Conservation (phyloP, 164 flowering plant species). For the Litsea cubeba region DNA sequence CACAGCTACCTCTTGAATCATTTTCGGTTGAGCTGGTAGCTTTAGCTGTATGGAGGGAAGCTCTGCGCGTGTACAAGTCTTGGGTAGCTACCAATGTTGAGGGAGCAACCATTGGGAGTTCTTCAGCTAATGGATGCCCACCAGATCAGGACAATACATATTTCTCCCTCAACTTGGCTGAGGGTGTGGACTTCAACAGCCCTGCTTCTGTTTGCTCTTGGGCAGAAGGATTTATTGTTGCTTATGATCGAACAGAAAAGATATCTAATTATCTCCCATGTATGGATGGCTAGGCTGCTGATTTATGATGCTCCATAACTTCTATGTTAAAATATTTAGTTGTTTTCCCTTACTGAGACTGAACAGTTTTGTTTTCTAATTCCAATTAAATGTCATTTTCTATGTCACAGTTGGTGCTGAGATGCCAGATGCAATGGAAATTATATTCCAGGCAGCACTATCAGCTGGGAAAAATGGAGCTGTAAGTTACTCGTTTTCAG, state of each 20-base stretch:
- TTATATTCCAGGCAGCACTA: constrained; percentile 39
- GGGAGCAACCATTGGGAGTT: constrained; percentile 14
- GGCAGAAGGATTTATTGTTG: constrained; percentile 41
- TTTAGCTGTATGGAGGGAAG: constrained; percentile 51
- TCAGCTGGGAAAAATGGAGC: constrained; percentile 38
- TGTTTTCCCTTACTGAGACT: not conserved
- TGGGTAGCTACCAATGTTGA: constrained; percentile 25
- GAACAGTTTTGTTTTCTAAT: not conserved
- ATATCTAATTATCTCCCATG: constrained; percentile 24
- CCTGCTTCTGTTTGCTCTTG: constrained; percentile 33
- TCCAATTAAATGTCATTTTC: not conserved
- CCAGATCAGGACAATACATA: constrained; percentile 2
- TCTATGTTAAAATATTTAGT: not conserved
- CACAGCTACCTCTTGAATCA: constrained; percentile 36
- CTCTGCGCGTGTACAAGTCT: constrained; percentile 25
- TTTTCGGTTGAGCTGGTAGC: constrained; percentile 44
- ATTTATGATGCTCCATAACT: not conserved
- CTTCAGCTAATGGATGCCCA: constrained; percentile 15
- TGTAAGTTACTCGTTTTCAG: constrained; percentile 27
- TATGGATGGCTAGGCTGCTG: constrained; percentile 35
- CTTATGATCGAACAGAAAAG: constrained; percentile 42
- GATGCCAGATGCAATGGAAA: constrained; percentile 57
- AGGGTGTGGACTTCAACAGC: constrained; percentile 24
- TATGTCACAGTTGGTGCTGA: constrained; percentile 29
- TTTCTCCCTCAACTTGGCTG: constrained; percentile 10